These are phyloP conservation scores for Fagopyrum esculentum DNA, from an alignment of 148 eudicot genomes.

Conservation along the genomic window DNA sequence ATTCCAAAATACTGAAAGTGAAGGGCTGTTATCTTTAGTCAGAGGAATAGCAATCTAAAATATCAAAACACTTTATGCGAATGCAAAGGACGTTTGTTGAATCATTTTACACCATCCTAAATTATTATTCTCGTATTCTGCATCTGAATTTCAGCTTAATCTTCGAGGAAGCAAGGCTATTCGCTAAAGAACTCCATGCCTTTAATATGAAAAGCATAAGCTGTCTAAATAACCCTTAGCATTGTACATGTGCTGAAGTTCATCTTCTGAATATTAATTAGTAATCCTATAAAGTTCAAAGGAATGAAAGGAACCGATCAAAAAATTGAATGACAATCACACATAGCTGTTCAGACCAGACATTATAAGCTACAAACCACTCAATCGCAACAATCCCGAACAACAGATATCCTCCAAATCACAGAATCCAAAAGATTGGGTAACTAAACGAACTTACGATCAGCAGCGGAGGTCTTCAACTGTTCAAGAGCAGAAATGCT, in stretches of 20 bases:
- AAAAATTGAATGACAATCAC: not conserved
- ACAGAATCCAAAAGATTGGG: not conserved
- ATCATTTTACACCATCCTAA: not conserved
- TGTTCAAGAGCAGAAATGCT: conserved; percentile 31
- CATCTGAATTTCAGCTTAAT: not conserved
- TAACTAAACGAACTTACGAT: conserved; percentile 20
- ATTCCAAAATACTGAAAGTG: not conserved
- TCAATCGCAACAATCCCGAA: not conserved
- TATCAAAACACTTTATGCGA: not conserved
- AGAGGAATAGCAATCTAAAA: not conserved
- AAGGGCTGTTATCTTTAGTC: not conserved
- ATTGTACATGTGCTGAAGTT: not conserved
- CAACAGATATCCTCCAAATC: not conserved
- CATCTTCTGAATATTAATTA: not conserved
- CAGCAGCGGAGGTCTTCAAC: conserved; percentile 38
- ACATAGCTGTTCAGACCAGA: not conserved
- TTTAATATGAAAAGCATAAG: not conserved
- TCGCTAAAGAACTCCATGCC: not conserved
- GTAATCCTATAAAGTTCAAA: too few relatives aligned
- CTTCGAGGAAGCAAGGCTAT: not conserved
- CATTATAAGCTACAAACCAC: not conserved
- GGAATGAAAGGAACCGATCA: not conserved
- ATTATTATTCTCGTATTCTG: not conserved
- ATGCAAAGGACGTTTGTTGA: not conserved
- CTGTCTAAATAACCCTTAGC: not conserved